Base-by-base conservation (phyloP, 2,329 filamentous ascomycete species). In the Aureobasidium sp. region DNA sequence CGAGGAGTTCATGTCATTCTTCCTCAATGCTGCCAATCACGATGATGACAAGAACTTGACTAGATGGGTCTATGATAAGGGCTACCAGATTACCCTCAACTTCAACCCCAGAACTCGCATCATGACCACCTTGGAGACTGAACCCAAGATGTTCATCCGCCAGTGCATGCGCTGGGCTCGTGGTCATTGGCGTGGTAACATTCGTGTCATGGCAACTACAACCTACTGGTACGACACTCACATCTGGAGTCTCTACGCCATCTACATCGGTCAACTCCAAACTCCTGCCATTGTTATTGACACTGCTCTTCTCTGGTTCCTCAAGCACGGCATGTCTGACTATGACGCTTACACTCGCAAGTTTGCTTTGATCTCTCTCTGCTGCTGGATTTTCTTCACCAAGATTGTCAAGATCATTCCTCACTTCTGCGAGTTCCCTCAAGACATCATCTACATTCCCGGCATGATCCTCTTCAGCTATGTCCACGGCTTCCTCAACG, bases 11-110 rank as follows among this genome's bases (percentile, higher is more conserved):
- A 70, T 77, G 5, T 22, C 68, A 0, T 68, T 70, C 0, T 86
- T 81, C 68, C 69, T 72, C 1, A 74, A 80, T 53, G 84, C 87
- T 66, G 71, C 60, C 9, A 78, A 80, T 22, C 75, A 77, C 0
- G 84, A 87, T 64, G 84, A 87, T 63, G 84, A 87, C 73, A 87
- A 87, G 69, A 86, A 80, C 66, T 73, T 83, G 39, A 87, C 84
- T 0, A 75, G 84, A 12, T 83, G 78, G 64, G 75, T 80, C 6
- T 77, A 83, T 45, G 73, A 73, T 11, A 69, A 78, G 6, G 77
- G 76, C n/a, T 84, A 78, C 77, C 73, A 77, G 8, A 79, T 86
- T 63, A 76, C 77, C 49, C 79, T 87, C 56, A 84, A 87, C 68
- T 78, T 80, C 62, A 75, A 76, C 5, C 66, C 73, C 0, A 77